Evolutionary conservation across 495 filamentous ascomycete genomes (phyloP), one percentile per base, ranked within the genome.

Genomic region (Talaromyces nanjingensis): DNA sequence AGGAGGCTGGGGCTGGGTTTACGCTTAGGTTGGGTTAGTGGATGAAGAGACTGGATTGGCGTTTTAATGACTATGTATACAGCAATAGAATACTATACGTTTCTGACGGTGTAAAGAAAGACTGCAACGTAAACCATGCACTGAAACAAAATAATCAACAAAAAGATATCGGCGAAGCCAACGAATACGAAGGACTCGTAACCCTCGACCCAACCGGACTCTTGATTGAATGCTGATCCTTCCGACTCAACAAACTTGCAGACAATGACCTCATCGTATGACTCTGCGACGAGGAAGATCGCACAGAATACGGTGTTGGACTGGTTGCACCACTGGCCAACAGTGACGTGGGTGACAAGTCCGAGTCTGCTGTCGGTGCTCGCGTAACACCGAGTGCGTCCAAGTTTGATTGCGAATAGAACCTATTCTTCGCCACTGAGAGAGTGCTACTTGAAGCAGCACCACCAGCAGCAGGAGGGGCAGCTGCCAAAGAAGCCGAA

Each of bases 1-100:
- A 85, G 65, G 90, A 94, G 72, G 84, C 87, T 66, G 93, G 92
- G 0, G 92, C 86, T 14, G 93, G 92, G 11, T 97, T 97, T 77
- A 80, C 83, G 45, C 76, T 97, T 67, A 86, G 89, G 65, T 81
- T 96, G 75, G 88, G 22, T 24, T 24, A 24, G 22, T 24, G 22
- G 22, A 24, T 24, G 22, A 24, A 24, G 22, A 24, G 22, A 24
- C 22, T 24, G 22, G 22, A 24, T 24, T 24, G 22, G 22, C 22
- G 22, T 24, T 24, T 24, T 24, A 24, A 24, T 24, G 22, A 24
- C 22, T 24, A 25, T 20, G 49, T 54, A 29, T 56, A 29, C 22
- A 54, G 20, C 24, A 27, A 29, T 56, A 56, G 16, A 55, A 29
- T 25, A 25, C 22, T 56, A 29, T 56, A 56, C 53, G 2, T 1